phyloP scores from a whole-genome alignment of 306 rosid species.

The Psophocarpus tetragonolobus region DNA sequence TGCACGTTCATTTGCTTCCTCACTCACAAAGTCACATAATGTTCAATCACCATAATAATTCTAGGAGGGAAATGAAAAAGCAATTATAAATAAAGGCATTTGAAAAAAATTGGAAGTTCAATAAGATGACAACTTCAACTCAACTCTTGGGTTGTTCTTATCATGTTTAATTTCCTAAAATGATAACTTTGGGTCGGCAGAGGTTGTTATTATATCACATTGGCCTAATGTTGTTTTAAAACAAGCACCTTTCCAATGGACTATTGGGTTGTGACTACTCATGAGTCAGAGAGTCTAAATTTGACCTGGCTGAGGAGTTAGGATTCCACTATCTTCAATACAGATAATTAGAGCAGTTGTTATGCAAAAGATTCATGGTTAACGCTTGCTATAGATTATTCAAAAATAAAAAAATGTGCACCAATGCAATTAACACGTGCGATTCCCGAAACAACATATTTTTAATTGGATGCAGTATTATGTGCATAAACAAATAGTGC shows the following conservation, averaged over 20 bases:
- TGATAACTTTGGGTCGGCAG: conserved; percentile 21
- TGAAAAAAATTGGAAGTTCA: not conserved
- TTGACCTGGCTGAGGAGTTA: conserved; percentile 3
- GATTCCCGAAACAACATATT: not conserved
- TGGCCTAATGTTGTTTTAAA: not conserved
- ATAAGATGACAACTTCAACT: not conserved
- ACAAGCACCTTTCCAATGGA: not conserved
- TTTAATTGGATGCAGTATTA: not conserved
- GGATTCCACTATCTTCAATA: not conserved
- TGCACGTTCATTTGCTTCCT: conserved; percentile 29
- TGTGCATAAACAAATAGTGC: not conserved
- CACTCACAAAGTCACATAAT: conserved; percentile 16
- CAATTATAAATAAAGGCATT: not conserved
- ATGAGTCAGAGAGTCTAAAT: not conserved
- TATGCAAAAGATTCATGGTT: not conserved
- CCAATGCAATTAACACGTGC: not conserved
- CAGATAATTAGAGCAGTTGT: not conserved
- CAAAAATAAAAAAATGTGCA: not conserved
- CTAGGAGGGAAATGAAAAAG: conserved; percentile 5
- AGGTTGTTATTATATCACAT: conserved; percentile 36
- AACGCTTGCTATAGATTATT: not conserved
- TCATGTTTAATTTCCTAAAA: not conserved
- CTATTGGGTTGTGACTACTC: not conserved
- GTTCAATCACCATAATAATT: not conserved
- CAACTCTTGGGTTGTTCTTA: not conserved